Percentiles rank a stretch among this genome's conserved stretches.
Evolutionary conservation across 805 yeast genomes (phyloP).

Genomic region (Wickerhamomyces bovis): DNA sequence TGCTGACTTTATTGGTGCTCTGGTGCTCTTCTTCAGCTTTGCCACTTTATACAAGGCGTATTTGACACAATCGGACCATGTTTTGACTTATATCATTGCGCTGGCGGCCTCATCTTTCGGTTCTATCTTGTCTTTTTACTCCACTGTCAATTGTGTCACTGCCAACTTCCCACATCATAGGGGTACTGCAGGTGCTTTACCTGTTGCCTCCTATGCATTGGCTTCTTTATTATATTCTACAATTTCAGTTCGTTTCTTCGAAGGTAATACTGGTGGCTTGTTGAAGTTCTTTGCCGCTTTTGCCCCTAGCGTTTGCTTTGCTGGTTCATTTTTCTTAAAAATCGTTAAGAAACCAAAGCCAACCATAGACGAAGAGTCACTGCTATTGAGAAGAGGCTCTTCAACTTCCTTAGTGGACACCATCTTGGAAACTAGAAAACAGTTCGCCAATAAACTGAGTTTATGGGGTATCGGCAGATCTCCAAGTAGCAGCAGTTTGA

Average conservation of each 20-base stretch:
- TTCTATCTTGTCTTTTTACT: conserved; percentile 52
- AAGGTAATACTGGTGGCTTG: conserved; percentile 47
- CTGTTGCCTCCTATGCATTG: conserved; percentile 45
- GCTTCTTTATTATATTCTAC: conserved; percentile 62
- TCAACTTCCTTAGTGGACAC: conserved; percentile 8
- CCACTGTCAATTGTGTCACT: conserved; percentile 42
- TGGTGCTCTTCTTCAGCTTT: conserved; percentile 50
- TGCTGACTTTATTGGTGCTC: conserved; percentile 50
- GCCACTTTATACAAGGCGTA: conserved; percentile 44
- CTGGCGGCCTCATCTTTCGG: conserved; percentile 58
- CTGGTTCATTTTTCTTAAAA: conserved; percentile 27
- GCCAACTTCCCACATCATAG: conserved; percentile 65
- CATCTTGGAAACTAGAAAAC: conserved; percentile 12
- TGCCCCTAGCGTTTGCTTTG: conserved; percentile 33
- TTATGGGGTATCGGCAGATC: conserved; percentile 26
- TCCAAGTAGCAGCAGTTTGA: conserved; percentile 10
- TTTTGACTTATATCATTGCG: conserved; percentile 40
- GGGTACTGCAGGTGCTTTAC: conserved; percentile 32
- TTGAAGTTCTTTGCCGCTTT: conserved; percentile 48
- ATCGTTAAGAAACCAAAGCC: conserved; percentile 15
- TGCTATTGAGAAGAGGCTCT: conserved; percentile 7
- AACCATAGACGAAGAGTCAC: neutral
- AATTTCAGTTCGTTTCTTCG: conserved; percentile 47
- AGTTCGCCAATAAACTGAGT: conserved; percentile 17
- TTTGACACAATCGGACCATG: conserved; percentile 30